Evolutionary conservation across 108 stramenopile genomes (phyloP).

Genomic region (Cyclotella sp.): DNA sequence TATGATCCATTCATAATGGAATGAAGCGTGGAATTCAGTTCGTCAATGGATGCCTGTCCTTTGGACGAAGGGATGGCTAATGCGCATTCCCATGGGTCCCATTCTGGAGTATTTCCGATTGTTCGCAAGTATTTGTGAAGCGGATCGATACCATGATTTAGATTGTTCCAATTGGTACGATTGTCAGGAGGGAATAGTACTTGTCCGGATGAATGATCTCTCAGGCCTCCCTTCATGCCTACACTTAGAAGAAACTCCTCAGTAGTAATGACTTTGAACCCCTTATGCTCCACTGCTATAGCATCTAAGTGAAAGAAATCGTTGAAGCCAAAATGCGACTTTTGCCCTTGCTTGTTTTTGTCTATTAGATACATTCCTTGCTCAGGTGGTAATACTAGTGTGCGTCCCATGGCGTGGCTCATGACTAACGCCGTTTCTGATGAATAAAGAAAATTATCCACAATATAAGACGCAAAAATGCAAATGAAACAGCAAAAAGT

Average conservation of each 20-base stretch:
- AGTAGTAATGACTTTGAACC: constrained; percentile 74
- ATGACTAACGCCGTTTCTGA: constrained; percentile 87
- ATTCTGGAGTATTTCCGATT: constrained; percentile 45
- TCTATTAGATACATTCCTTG: constrained; percentile 86
- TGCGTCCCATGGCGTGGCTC: constrained; percentile 90
- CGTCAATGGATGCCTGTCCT: constrained; percentile 36
- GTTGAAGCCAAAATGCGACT: constrained; percentile 65
- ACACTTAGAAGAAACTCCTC: constrained; percentile 80
- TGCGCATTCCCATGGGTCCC: constrained; percentile 62
- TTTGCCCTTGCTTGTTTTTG: constrained; percentile 42
- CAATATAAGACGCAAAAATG: neutral
- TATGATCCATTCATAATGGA: constrained; percentile 55
- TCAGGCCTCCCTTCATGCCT: constrained; percentile 51
- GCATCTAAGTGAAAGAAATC: constrained; percentile 83
- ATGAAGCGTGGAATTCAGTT: constrained; percentile 40
- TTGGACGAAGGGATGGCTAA: constrained; percentile 48
- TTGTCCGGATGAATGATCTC: constrained; percentile 42
- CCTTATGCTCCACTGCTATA: constrained; percentile 55
- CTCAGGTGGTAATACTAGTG: constrained; percentile 89
- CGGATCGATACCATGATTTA: neutral
- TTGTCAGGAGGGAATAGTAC: constrained; percentile 66
- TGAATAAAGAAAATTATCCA: neutral
- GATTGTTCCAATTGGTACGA: constrained; percentile 60
- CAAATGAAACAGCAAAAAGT: too few relatives aligned
- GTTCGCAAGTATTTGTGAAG: constrained; percentile 56